These are phyloP conservation scores for Glycine latifolia DNA, from an alignment of 306 rosid genomes.

Conservation along the genomic window DNA sequence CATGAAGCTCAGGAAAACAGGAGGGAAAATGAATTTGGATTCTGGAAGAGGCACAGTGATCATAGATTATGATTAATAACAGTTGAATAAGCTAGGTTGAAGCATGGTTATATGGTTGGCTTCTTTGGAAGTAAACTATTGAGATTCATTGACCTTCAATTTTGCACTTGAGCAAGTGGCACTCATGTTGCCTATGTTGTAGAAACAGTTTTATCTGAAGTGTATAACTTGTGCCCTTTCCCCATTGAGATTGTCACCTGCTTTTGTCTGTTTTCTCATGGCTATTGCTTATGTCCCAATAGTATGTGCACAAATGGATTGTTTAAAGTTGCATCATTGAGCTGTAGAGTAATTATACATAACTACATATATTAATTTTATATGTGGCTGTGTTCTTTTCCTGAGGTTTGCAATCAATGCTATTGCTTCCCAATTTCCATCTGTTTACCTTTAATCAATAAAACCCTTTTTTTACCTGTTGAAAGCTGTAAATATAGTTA, in stretches of 20 bases:
- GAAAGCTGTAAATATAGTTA: slow-evolving; percentile 22
- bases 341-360: not conserved
- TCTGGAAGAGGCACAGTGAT: not conserved
- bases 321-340: slow-evolving; percentile 36
- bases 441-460: not conserved
- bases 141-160: not conserved
- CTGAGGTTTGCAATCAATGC: slow-evolving; percentile 27
- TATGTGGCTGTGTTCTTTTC: slow-evolving; percentile 31
- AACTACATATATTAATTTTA: slow-evolving; percentile 19
- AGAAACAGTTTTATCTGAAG: slow-evolving; percentile 14
- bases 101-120: not conserved
- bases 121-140: too few species aligned
- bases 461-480: not conserved
- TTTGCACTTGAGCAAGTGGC: slow-evolving; percentile 39
- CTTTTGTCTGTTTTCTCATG: not conserved
- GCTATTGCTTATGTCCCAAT: slow-evolving; percentile 13
- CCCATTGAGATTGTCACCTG: not conserved
- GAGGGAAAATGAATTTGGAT: slow-evolving; percentile 10
- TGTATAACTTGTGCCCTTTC: not conserved
- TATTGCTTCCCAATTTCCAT: slow-evolving; percentile 5
- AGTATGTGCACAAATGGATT: slow-evolving; percentile 29
- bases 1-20: not conserved
- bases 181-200: not conserved
- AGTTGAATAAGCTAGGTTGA: slow-evolving; percentile 34
- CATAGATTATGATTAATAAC: slow-evolving; percentile 1